These are phyloP conservation scores for Saccharomycopsis sp. DNA, from an alignment of 805 yeast genomes.

Conservation along the genomic window DNA sequence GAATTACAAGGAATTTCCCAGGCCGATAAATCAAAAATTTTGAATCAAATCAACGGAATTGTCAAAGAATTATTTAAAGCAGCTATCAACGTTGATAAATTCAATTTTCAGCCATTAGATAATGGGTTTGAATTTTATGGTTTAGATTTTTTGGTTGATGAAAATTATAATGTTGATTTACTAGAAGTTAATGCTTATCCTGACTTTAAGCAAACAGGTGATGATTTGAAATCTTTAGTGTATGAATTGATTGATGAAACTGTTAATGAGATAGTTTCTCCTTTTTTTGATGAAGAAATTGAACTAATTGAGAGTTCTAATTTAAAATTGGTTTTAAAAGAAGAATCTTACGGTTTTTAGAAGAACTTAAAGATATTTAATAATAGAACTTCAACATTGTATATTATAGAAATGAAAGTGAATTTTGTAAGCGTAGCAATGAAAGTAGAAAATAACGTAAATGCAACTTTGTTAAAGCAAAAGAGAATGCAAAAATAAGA, in stretches of 20 bases:
- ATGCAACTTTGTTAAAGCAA: no score
- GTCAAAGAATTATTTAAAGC: conserved; percentile 69
- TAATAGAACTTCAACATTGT: background rate
- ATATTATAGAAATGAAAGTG: background rate
- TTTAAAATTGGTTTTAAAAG: conserved; percentile 1
- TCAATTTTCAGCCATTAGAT: conserved; percentile 72
- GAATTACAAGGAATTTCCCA: conserved; percentile 29
- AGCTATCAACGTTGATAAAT: conserved; percentile 67
- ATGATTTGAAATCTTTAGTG: conserved; percentile 53
- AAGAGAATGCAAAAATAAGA: no score
- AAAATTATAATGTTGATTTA: conserved; percentile 41
- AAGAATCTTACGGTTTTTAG: background rate
- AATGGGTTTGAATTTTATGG: conserved; percentile 88
- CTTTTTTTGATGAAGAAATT: conserved; percentile 29
- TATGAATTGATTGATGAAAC: conserved; percentile 54
- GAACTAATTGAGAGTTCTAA: background rate
- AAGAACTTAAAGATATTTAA: no score
- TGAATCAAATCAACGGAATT: conserved; percentile 45
- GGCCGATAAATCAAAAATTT: conserved; percentile 32
- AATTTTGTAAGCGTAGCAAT: no score
- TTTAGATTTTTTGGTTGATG: conserved; percentile 72
- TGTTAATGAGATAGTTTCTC: conserved; percentile 37
- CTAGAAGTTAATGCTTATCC: conserved; percentile 92
- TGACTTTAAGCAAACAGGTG: conserved; percentile 94
- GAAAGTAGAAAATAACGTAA: no score